A percentile compares a stretch with the other conserved stretches of the same genome.
These are phyloP conservation scores for Saccharomyces kudriavzevii DNA, from an alignment of 805 yeast genomes.

Conservation along the genomic window DNA sequence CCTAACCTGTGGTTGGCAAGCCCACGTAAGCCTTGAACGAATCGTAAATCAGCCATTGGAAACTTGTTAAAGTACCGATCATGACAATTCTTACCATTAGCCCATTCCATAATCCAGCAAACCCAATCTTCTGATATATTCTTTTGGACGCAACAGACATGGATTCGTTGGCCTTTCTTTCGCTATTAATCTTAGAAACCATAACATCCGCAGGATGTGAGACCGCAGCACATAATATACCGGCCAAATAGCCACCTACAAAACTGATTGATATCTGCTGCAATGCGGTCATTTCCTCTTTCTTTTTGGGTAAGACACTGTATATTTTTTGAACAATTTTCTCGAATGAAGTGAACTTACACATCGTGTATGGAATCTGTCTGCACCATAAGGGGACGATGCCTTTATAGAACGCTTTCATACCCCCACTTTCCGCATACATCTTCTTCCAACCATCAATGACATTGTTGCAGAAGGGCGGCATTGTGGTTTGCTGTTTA, in stretches of 20 bases:
- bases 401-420: conserved; percentile 77
- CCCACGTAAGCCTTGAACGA: conserved; percentile 93
- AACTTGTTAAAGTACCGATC: conserved; percentile 96
- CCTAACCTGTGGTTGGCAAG: conserved; percentile 85
- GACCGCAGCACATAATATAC: conserved; percentile 90
- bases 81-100: conserved; percentile 87
- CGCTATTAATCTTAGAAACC: conserved; percentile 84
- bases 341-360: conserved; percentile 91
- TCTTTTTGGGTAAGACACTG: conserved; percentile 60
- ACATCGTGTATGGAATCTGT: conserved; percentile 98
- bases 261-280: conserved; percentile 94
- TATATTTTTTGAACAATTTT: conserved; percentile 80
- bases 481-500: conserved; percentile 85
- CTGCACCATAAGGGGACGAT: conserved; percentile 89
- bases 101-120: conserved; percentile 90
- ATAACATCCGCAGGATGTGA: conserved; percentile 99
- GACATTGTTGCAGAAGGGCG: conserved; percentile 65
- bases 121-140: conserved; percentile 79
- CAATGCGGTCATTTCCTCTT: conserved; percentile 56
- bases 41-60: conserved; percentile 95
- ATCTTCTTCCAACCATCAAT: conserved; percentile 61
- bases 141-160: conserved; percentile 59
- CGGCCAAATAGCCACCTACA: conserved; percentile 93
- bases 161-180: conserved; percentile 57
- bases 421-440: conserved; percentile 52